phyloP scores from a whole-genome alignment of 176 grass and related monocot genomes.

The Oryza brachyantha region DNA sequence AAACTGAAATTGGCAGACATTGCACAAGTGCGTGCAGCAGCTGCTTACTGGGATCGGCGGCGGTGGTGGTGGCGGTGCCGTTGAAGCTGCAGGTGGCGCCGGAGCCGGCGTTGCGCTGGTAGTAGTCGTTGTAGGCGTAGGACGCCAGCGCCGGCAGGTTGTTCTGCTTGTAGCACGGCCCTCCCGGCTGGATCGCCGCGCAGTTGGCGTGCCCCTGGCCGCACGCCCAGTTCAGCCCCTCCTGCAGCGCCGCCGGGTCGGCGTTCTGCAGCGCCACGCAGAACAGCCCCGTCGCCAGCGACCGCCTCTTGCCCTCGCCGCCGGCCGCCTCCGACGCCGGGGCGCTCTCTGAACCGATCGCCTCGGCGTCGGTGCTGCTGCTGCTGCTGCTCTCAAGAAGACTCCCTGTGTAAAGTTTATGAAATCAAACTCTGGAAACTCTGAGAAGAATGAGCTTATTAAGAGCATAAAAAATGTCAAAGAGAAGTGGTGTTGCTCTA shows the following conservation, averaged over 20 bases:
- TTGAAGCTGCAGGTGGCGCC: constrained; percentile 64
- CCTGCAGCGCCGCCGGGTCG: constrained; percentile 52
- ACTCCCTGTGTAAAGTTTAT: constrained; percentile 5
- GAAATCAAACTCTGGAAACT: not conserved
- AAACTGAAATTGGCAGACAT: not conserved
- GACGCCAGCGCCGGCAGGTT: constrained; percentile 67
- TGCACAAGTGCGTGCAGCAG: not conserved
- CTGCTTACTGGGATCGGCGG: constrained; percentile 66
- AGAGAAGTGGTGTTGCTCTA: too few species aligned
- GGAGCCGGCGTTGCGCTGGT: constrained; percentile 35
- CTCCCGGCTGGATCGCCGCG: constrained; percentile 60
- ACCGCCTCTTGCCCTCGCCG: constrained; percentile 21
- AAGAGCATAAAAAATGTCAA: too few species aligned
- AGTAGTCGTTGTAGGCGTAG: constrained; percentile 98
- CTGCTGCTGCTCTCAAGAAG: not conserved
- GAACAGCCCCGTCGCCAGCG: constrained; percentile 45
- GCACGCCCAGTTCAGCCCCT: constrained; percentile 68
- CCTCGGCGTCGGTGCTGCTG: not conserved
- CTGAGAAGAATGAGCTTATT: not conserved
- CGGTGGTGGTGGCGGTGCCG: constrained; percentile 46
- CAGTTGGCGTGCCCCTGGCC: constrained; percentile 71
- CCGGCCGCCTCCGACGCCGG: not conserved
- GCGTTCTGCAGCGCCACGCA: constrained; percentile 67
- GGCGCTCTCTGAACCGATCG: not conserved
- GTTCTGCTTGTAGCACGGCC: constrained; percentile 64